Conservation (phyloP, 495 filamentous ascomycete genomes). For the Neurospora sublineolata region DNA sequence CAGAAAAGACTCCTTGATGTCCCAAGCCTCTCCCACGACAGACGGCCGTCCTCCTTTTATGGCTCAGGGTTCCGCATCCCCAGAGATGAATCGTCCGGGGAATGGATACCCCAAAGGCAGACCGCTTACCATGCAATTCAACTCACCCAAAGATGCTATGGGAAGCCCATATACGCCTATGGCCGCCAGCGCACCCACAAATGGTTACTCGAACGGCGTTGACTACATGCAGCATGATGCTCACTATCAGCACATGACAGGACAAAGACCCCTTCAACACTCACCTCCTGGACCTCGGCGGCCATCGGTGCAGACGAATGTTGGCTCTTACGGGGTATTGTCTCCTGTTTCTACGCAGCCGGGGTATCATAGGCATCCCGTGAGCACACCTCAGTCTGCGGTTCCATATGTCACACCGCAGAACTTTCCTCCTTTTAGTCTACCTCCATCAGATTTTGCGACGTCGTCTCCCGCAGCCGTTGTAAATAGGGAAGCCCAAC, state of each 20-base stretch:
- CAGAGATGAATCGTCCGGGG: constrained; percentile 37
- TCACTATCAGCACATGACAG: constrained; percentile 24
- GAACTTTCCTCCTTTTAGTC: constrained; percentile 43
- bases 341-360: constrained; percentile 38
- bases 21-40: constrained; percentile 42
- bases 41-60: constrained; percentile 34
- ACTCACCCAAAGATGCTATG: constrained; percentile 38
- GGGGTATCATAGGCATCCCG: constrained; percentile 35
- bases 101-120: constrained; percentile 32
- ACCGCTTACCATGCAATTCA: constrained; percentile 38
- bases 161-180: constrained; percentile 39
- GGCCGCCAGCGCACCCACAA: constrained; percentile 31
- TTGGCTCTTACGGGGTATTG: constrained; percentile 35
- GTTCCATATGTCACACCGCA: constrained; percentile 38
- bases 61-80: constrained; percentile 35
- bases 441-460: constrained; percentile 43
- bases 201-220: constrained; percentile 30
- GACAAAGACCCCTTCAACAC: constrained; percentile 28
- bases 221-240: constrained; percentile 37
- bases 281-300: constrained; percentile 30
- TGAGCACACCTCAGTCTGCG: constrained; percentile 32
- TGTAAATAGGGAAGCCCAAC: constrained; percentile 16
- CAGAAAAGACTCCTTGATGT: constrained; percentile 68
- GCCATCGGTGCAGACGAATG: constrained; percentile 35
- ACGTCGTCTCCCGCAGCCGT: constrained; percentile 18